Conservation (phyloP, 768 basidiomycete species). For the Pleurotus cornucopiae region DNA sequence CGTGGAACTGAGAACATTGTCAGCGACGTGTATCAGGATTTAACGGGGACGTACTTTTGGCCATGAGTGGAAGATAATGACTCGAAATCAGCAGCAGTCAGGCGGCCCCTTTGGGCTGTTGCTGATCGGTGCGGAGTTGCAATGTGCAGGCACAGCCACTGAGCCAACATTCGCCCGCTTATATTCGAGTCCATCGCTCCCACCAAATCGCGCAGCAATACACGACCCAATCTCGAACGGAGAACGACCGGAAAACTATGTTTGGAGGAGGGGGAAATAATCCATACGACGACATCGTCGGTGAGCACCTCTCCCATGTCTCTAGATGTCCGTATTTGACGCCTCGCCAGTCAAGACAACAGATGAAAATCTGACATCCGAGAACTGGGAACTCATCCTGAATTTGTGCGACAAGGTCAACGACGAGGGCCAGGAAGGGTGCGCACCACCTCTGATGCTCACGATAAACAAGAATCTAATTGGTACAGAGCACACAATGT, state of each 20-base stretch:
- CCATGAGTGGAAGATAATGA: constrained; percentile 30
- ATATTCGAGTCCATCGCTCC: not conserved
- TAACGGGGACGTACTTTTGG: constrained; percentile 39
- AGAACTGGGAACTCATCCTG: constrained; percentile 94
- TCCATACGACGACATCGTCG: constrained; percentile 88
- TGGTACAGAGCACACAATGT: constrained; percentile 82
- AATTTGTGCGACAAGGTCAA: constrained; percentile 95
- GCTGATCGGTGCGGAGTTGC: constrained; percentile 13
- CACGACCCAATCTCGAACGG: not conserved
- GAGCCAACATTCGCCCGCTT: constrained; percentile 1
- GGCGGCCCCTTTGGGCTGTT: not conserved
- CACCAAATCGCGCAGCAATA: constrained; percentile 5
- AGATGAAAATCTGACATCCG: constrained; percentile 92
- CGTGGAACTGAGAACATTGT: constrained; percentile 65
- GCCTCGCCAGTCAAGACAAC: constrained; percentile 76
- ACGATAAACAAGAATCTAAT: constrained; percentile 1
- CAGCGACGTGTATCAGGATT: not conserved
- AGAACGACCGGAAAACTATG: constrained; percentile 37
- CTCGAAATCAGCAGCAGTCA: not conserved
- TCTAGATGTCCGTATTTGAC: too few species aligned
- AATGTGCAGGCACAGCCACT: constrained; percentile 26
- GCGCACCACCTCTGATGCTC: constrained; percentile 17
- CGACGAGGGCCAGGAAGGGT: constrained; percentile 88
- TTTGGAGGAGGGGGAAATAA: constrained; percentile 67
- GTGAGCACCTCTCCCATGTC: constrained; percentile 42